Evolutionary conservation across 2,329 filamentous ascomycete genomes (phyloP).

Genomic region (Corinectria fuckeliana): DNA sequence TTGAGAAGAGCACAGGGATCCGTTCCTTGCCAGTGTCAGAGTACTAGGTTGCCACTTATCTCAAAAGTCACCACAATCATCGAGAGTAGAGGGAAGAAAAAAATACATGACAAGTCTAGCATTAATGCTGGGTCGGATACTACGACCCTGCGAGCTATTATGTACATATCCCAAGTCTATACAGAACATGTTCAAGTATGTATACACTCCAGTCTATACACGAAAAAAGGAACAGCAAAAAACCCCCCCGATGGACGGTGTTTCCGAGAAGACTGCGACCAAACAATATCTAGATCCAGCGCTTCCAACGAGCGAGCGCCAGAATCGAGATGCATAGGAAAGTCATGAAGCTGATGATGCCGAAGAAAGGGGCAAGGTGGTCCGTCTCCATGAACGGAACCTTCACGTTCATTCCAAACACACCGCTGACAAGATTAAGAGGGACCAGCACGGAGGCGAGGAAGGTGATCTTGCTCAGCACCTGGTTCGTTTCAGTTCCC

Average conservation of each 20-base stretch:
- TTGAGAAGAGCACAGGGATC: too few relatives aligned
- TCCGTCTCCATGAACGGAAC: constrained; percentile 69
- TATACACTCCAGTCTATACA: constrained; percentile 26
- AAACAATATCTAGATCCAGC: constrained; percentile 50
- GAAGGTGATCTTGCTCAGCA: constrained; percentile 93
- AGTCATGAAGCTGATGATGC: constrained; percentile 60
- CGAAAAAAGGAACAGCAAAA: constrained; percentile 18
- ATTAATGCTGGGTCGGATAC: constrained; percentile 3
- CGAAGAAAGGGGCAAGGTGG: constrained; percentile 61
- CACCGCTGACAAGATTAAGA: constrained; percentile 86
- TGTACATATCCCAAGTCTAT: constrained; percentile 11
- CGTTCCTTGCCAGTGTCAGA: too few relatives aligned
- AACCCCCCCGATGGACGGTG: constrained; percentile 2
- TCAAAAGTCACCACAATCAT: not conserved
- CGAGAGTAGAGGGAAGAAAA: not conserved
- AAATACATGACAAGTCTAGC: constrained; percentile 19
- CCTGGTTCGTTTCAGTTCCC: constrained; percentile 86
- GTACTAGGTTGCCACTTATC: too few relatives aligned
- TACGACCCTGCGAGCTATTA: constrained; percentile 12
- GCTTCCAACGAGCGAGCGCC: constrained; percentile 52
- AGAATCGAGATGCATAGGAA: constrained; percentile 57
- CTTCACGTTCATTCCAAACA: constrained; percentile 87
- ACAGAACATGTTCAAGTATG: constrained; percentile 19
- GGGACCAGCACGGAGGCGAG: constrained; percentile 95
- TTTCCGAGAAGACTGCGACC: not conserved